A percentile compares a stretch with the other conserved stretches of the same genome.
Evolutionary conservation across 495 filamentous ascomycete species (phyloP).

Genomic region (Tuber brumale): DNA sequence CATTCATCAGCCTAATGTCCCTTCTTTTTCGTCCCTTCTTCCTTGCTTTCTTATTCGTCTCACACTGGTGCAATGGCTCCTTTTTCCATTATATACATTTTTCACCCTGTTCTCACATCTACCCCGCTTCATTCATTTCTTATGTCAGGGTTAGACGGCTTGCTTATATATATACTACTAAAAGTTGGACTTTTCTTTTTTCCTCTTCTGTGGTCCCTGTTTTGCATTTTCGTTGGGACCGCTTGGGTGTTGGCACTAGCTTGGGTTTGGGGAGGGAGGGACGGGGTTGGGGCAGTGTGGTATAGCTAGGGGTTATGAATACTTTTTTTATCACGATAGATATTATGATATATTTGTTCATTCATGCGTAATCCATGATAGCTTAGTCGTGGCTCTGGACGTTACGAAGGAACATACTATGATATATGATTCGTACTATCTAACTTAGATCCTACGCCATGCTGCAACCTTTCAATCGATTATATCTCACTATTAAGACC

Average conservation of each 20-base stretch:
- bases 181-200: not conserved
- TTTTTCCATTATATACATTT: not conserved
- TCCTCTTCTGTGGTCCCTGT: not conserved
- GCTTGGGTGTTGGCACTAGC: not conserved
- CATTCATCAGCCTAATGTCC: not conserved
- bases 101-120: not conserved
- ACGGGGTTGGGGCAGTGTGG: not conserved
- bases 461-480: no score
- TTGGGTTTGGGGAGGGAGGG: not conserved
- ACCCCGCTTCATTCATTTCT: not conserved
- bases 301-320: not conserved
- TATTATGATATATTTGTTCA: not conserved
- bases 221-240: slow-evolving; percentile 7
- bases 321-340: not conserved
- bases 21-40: not conserved
- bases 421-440: no score
- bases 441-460: no score
- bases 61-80: not conserved
- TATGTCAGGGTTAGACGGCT: not conserved
- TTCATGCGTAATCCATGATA: not conserved
- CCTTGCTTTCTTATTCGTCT: not conserved
- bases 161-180: not conserved
- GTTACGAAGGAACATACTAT: slow-evolving; percentile 20
- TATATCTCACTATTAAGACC: no score
- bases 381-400: slow-evolving; percentile 16